Conservation (phyloP, 306 rosid species). For the Rosa persica region DNA sequence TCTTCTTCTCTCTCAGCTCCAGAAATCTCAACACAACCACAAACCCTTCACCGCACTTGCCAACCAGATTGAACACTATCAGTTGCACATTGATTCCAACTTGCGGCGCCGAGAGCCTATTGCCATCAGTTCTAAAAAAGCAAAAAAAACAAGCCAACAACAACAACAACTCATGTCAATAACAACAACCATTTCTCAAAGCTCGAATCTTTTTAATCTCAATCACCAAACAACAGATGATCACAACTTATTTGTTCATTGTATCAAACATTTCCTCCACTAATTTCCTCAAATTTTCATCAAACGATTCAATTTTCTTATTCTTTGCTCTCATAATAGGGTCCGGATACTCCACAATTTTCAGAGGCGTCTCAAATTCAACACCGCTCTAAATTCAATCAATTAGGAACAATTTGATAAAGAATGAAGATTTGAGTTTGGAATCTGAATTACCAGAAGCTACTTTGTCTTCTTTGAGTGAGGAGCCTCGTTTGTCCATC, state of each 20-base stretch:
- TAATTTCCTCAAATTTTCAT: conserved; percentile 68
- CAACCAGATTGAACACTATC: conserved; percentile 87
- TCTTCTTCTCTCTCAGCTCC: too few relatives aligned
- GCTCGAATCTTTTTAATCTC: background rate
- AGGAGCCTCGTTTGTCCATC: too few relatives aligned
- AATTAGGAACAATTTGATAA: too few relatives aligned
- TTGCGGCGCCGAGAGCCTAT: conserved; percentile 96
- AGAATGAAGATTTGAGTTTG: too few relatives aligned
- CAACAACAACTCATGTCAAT: conserved; percentile 35
- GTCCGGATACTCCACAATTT: conserved; percentile 75
- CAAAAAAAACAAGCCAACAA: conserved; percentile 38
- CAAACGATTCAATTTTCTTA: conserved; percentile 63
- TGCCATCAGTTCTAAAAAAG: conserved; percentile 71
- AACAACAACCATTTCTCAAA: conserved; percentile 24
- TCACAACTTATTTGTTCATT: conserved; percentile 74
- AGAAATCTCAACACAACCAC: too few relatives aligned
- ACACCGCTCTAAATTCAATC: too few relatives aligned
- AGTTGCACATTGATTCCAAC: conserved; percentile 87
- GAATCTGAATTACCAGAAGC: too few relatives aligned
- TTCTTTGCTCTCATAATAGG: conserved; percentile 69
- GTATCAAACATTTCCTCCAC: conserved; percentile 83
- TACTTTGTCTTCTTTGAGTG: too few relatives aligned
- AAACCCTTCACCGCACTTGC: conserved; percentile 83
- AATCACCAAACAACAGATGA: background rate
- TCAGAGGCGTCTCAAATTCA: conserved; percentile 65